Base-by-base conservation (phyloP, 2,329 filamentous ascomycete genomes). In the Penicillium sp. region DNA sequence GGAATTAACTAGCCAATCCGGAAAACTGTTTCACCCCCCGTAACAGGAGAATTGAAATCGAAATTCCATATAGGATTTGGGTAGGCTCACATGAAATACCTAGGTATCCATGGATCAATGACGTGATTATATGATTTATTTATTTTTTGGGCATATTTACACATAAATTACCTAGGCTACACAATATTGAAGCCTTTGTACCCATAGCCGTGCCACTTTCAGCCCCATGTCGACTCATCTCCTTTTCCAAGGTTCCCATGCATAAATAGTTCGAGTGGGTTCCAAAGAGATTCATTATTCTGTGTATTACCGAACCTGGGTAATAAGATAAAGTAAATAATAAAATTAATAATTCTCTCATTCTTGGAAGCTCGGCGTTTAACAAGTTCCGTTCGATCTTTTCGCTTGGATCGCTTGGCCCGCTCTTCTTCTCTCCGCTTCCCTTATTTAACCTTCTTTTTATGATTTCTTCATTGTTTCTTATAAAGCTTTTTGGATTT, bases 401-500 rank as follows among this genome's bases (percentile, higher is more conserved):
- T 53, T 49, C 35, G 47, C 48, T 51, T 51, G 45, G 49, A 51
- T 51, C 44, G 49, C 51, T 49, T 54, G 52, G 48, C 44, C 49
- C 45, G 40, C 51, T 46, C 52, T 50, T 50, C 42, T 52, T 53
- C 53, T 59, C 54, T 48, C 48, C 40, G 52, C 45, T 51, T 58
- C 51, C 52, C 51, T 56, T 57, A 60, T 60, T 61, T 60, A 61
- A 61, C 60, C 61, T 62, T 61, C 54, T 61, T 62, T 45, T 41
- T 31, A 26, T 47, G 32, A 57, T 58, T 54, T 58, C 54, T 56
- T 53, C 48, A 51, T 49, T 44, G 48, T 48, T 43, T 47, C 49
- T 56, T 43, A 54, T 47, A 48, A 48, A 51, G 43, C 37, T 46
- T 55, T 26, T 26, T 48, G 39, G 41, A 38, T 44, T 49, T 43